phyloP scores from a whole-genome alignment of 1,139 yeast genomes.

The Pneumocystis carinii region DNA sequence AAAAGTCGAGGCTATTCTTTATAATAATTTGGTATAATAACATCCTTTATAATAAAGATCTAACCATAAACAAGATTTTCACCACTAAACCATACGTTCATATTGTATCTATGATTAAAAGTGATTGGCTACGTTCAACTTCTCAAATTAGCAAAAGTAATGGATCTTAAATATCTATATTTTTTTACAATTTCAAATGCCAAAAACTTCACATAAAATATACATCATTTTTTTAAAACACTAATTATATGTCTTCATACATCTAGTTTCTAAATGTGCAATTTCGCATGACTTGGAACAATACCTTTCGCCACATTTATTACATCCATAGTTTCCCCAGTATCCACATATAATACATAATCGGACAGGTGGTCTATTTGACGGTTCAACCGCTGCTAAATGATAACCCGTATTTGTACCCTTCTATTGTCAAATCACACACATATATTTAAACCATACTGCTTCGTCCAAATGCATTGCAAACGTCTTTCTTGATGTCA shows the following conservation, averaged over 20 bases:
- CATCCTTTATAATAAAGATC: neutral
- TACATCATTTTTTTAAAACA: neutral
- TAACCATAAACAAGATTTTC: slow-evolving; percentile 5
- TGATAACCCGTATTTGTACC: slow-evolving; percentile 13
- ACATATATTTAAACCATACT: slow-evolving; percentile 8
- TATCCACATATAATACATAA: slow-evolving; percentile 32
- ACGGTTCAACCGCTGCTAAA: slow-evolving; percentile 22
- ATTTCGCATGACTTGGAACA: slow-evolving; percentile 27
- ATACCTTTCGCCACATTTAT: slow-evolving; percentile 26
- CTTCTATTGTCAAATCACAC: slow-evolving; percentile 16
- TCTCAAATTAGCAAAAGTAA: slow-evolving; percentile 30
- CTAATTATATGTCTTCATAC: slow-evolving; percentile 14
- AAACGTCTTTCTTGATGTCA: slow-evolving; percentile 28
- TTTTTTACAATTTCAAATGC: neutral
- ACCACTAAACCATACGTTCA: slow-evolving; percentile 91
- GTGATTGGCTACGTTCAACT: slow-evolving; percentile 73
- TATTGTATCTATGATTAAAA: slow-evolving; percentile 66
- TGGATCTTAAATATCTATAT: neutral
- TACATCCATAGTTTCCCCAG: slow-evolving; percentile 25
- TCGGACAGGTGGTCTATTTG: slow-evolving; percentile 24
- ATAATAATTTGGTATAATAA: slow-evolving; percentile 73
- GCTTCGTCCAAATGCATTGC: slow-evolving; percentile 31
- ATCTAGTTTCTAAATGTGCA: slow-evolving; percentile 30
- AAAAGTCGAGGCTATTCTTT: slow-evolving; percentile 76
- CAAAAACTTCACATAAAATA: neutral